These are phyloP conservation scores for Lachnellula subtilissima DNA, from an alignment of 2,329 filamentous ascomycete species.

Conservation along the genomic window DNA sequence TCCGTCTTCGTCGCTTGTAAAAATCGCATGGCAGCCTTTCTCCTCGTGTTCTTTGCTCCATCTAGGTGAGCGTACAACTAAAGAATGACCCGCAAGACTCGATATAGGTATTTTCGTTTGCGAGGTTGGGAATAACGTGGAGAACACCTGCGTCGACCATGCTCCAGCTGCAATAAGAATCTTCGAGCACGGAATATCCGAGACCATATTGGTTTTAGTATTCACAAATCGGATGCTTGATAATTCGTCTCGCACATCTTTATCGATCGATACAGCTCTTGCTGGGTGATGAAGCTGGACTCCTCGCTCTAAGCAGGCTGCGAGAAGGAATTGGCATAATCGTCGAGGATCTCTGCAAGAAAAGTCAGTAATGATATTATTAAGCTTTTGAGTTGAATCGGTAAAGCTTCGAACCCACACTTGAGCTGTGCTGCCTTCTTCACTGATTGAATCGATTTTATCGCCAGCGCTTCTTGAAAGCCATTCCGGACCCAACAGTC, in stretches of 20 bases:
- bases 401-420: conserved; percentile 43
- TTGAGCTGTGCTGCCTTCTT: conserved; percentile 57
- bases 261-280: conserved; percentile 46
- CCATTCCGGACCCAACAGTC: conserved; percentile 47
- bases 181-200: conserved; percentile 56
- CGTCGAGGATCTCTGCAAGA: conserved; percentile 55
- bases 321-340: conserved; percentile 62
- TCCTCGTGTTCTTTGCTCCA: conserved; percentile 43
- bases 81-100: conserved; percentile 65
- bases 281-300: conserved; percentile 64
- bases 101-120: conserved; percentile 50
- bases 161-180: conserved; percentile 65
- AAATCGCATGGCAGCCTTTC: conserved; percentile 61
- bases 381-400: not conserved
- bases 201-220: conserved; percentile 39
- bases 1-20: conserved; percentile 53
- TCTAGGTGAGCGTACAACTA: conserved; percentile 59
- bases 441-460: conserved; percentile 56
- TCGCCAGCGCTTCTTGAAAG: conserved; percentile 51
- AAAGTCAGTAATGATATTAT: not conserved
- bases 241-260: conserved; percentile 46
- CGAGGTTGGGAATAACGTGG: conserved; percentile 56
- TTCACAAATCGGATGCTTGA: conserved; percentile 48
- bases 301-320: conserved; percentile 51
- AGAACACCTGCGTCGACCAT: conserved; percentile 66